Percentiles rank a stretch among this genome's conserved stretches.
Evolutionary conservation across 148 eudicot species (phyloP).

Genomic region (Rhododendron griersonianum): DNA sequence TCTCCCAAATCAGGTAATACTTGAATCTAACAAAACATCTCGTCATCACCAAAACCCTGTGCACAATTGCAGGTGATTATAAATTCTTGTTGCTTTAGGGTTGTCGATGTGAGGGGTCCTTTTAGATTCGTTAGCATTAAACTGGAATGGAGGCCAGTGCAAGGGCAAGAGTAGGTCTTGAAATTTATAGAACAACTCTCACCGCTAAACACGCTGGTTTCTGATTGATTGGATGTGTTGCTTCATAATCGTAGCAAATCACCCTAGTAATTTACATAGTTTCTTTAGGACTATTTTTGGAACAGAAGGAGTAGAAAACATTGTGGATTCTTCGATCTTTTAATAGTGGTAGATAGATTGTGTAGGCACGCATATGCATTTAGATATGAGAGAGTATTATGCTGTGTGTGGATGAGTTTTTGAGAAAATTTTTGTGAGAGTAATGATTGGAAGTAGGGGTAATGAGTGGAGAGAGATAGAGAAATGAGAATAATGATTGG

Average conservation of each 20-base stretch:
- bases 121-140: not conserved
- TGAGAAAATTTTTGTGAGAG: too few relatives aligned
- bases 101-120: not conserved
- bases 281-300: not conserved
- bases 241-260: not conserved
- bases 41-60: not conserved
- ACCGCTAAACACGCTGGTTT: not conserved
- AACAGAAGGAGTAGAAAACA: not conserved
- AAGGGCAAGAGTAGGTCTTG: not conserved
- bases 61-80: not conserved
- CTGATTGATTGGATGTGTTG: not conserved
- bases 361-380: not conserved
- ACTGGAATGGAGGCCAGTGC: not conserved
- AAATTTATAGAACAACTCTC: not conserved
- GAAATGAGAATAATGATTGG: too few relatives aligned
- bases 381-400: not conserved
- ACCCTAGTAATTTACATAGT: not conserved
- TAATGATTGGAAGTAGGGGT: too few relatives aligned
- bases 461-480: too few relatives aligned
- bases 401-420: too few relatives aligned
- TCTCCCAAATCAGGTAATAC: not conserved
- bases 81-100: not conserved
- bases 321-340: not conserved
- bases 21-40: not conserved
- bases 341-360: not conserved